phyloP scores from a whole-genome alignment of 257 asterid genomes.

The Przewalskia tangutica region DNA sequence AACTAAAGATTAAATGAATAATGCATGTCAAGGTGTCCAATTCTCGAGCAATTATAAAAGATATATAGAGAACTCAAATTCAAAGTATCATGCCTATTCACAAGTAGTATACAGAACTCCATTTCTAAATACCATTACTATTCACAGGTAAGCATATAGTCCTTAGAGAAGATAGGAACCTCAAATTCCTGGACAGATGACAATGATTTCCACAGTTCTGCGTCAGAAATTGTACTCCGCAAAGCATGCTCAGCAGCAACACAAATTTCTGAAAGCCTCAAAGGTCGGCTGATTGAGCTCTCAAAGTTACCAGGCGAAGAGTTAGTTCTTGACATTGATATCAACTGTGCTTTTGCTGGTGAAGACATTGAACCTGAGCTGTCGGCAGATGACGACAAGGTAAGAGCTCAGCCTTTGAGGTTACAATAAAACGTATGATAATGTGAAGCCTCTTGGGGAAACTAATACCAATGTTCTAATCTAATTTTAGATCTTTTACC shows the following conservation, averaged over 20 bases:
- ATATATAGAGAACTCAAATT: neutral
- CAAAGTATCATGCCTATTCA: neutral
- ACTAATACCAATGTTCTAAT: neutral
- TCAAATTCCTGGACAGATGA: conserved; percentile 79
- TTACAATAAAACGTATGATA: neutral
- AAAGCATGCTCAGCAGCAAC: conserved; percentile 97
- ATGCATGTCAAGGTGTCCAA: conserved; percentile 10
- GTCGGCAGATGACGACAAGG: conserved; percentile 36
- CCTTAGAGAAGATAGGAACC: conserved; percentile 36
- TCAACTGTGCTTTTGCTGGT: conserved; percentile 29
- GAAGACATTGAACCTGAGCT: conserved; percentile 55
- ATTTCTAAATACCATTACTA: neutral
- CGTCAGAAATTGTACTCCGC: conserved; percentile 62
- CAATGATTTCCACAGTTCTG: conserved; percentile 54
- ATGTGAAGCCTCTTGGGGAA: neutral
- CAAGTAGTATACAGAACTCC: neutral
- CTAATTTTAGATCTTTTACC: neutral
- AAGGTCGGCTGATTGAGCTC: conserved; percentile 69
- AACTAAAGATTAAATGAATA: neutral
- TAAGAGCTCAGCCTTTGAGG: conserved; percentile 15
- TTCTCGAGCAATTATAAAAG: neutral
- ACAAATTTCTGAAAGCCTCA: conserved; percentile 91
- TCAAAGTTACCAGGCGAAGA: conserved; percentile 87
- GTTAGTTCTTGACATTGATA: conserved; percentile 69
- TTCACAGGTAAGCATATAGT: neutral